phyloP scores from a whole-genome alignment of 2,329 filamentous ascomycete species.

The Colletotrichum echinochloae region DNA sequence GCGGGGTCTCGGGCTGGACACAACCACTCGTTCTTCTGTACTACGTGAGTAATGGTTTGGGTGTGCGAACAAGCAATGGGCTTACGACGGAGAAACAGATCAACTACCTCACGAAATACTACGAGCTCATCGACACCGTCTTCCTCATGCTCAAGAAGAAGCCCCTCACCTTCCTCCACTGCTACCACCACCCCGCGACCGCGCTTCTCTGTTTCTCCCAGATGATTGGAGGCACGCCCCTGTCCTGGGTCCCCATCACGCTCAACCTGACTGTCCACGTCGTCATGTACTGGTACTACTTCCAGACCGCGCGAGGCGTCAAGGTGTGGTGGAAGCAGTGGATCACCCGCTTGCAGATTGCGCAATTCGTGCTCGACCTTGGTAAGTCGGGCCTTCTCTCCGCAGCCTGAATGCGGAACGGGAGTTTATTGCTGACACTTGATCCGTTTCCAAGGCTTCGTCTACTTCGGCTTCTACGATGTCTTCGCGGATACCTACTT shows the following conservation, averaged over 20 bases:
- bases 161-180: constrained; percentile 92
- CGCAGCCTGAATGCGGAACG: background rate
- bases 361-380: constrained; percentile 89
- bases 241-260: constrained; percentile 87
- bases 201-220: constrained; percentile 92
- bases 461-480: constrained; percentile 82
- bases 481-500: constrained; percentile 81
- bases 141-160: constrained; percentile 97
- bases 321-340: constrained; percentile 97
- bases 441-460: constrained; percentile 15
- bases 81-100: constrained; percentile 67
- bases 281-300: constrained; percentile 98
- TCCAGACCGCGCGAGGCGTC: constrained; percentile 89
- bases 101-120: constrained; percentile 92
- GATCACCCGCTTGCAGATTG: constrained; percentile 90
- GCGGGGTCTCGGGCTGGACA: constrained; percentile 81
- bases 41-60: constrained; percentile 71
- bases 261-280: constrained; percentile 89
- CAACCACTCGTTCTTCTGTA: constrained; percentile 85
- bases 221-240: constrained; percentile 83
- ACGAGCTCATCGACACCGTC: constrained; percentile 87
- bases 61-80: fast-evolving
- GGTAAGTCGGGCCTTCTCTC: constrained; percentile 66
- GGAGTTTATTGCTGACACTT: background rate
- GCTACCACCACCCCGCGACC: constrained; percentile 91